Percentiles rank a stretch among this genome's conserved stretches.
phyloP scores from a whole-genome alignment of 371 early-diverging fungal species.

The Mortierella sp. region DNA sequence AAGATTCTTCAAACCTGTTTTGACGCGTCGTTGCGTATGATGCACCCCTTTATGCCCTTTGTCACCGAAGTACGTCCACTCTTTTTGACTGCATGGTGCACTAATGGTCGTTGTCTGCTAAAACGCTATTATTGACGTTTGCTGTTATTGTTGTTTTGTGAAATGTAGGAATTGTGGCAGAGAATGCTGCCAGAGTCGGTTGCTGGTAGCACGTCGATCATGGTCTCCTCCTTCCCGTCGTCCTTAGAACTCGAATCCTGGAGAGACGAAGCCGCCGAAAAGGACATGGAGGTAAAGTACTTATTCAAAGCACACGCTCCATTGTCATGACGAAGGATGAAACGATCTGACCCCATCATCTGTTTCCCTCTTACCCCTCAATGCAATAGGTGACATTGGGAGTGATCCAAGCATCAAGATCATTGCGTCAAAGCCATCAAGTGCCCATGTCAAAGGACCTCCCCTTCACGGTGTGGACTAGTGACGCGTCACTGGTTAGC shows the following conservation, averaged over 20 bases:
- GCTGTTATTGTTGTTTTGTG: not conserved
- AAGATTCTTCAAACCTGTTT: conserved; percentile 80
- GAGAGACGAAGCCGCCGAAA: conserved; percentile 64
- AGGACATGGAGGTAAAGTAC: conserved; percentile 66
- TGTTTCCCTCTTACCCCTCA: not conserved
- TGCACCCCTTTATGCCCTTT: conserved; percentile 99
- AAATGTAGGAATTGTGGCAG: conserved; percentile 74
- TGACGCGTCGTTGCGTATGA: conserved; percentile 86
- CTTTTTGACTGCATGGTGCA: not conserved
- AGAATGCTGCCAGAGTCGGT: conserved; percentile 58
- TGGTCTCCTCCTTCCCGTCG: conserved; percentile 71
- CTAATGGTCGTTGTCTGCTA: not conserved
- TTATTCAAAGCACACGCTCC: not conserved
- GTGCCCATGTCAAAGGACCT: conserved; percentile 65
- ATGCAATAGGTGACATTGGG: conserved; percentile 60
- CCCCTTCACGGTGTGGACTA: conserved; percentile 67
- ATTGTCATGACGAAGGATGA: not conserved
- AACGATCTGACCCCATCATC: not conserved
- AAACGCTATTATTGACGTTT: not conserved
- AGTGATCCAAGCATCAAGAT: conserved; percentile 76
- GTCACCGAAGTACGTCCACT: conserved; percentile 93
- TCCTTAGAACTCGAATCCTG: conserved; percentile 48
- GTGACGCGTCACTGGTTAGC: conserved; percentile 54
- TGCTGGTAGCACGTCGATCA: conserved; percentile 61
- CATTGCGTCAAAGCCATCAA: conserved; percentile 74